A percentile compares a stretch with the other conserved stretches of the same genome.
Evolutionary conservation across 768 basidiomycete species (phyloP).

Genomic region (Dioszegia crocea): DNA sequence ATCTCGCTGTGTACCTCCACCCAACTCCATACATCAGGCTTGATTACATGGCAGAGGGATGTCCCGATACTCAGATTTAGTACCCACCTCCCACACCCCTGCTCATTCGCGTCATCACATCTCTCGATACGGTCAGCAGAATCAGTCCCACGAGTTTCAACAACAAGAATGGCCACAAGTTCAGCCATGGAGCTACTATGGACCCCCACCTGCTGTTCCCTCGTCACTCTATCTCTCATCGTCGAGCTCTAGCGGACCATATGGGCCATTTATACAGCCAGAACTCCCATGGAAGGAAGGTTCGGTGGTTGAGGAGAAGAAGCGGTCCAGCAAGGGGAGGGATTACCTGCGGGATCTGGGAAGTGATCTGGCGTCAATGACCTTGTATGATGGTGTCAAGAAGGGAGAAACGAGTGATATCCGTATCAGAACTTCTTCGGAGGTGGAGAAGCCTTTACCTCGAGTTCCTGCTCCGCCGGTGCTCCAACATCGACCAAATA

Average conservation of each 20-base stretch:
- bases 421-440: background rate
- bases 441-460: conserved; percentile 8
- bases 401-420: background rate
- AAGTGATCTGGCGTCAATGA: conserved; percentile 2
- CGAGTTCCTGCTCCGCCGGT: conserved; percentile 1
- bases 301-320: background rate
- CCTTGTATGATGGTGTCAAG: background rate
- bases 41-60: background rate
- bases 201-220: conserved; percentile 4
- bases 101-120: background rate
- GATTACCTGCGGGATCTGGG: conserved; percentile 8
- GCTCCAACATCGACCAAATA: conserved; percentile 1
- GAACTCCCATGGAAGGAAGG: background rate
- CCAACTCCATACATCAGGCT: too few relatives aligned
- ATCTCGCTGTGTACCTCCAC: too few relatives aligned
- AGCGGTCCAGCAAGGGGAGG: conserved; percentile 1
- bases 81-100: background rate
- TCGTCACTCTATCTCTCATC: background rate
- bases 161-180: background rate
- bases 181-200: conserved; percentile 7
- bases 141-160: background rate
- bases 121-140: background rate
- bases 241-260: background rate
- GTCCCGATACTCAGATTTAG: background rate
- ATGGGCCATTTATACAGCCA: background rate